Evolutionary conservation across 352 stramenopile genomes (phyloP), one percentile per base, ranked within the genome.

Genomic region (Phytophthora pinifolia): DNA sequence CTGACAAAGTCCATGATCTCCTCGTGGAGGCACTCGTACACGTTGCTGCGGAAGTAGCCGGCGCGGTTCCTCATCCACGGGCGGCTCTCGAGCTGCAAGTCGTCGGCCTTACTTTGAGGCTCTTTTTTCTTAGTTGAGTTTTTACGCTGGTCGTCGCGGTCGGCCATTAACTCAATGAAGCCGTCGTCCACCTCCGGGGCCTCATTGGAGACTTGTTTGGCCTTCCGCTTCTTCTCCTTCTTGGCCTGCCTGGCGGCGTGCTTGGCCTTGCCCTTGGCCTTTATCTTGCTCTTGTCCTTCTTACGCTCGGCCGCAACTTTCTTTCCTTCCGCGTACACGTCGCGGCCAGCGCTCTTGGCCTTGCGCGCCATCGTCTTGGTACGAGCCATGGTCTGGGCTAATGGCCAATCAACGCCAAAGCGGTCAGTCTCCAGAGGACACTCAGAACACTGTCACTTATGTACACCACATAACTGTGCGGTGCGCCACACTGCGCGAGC

Each of bases 1-100:
- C 73, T 72, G 31, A 89, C 79, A 86, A 98, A 98, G 46, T 96
- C 83, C 47, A 98, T 86, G 62, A 98, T 97, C 79, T 98, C 96
- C 53, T 98, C 93, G 68, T 98, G 96, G 8, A 98, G 71, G 54
- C 76, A 79, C 33, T 96, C 67, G 43, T 98, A 94, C 27, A 92
- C 62, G 39, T 94, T 94, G 30, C 49, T 57, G 49, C 79, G 53
- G 35, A 62, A 71, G 51, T 90, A 94, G 5, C 79, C 72, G 35
- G 60, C 69, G 54, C 76, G 69, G 12, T 82, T 54, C 4, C 64
- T 54, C 80, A 91, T 93, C 83, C 83, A 93, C 6, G 80, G 83
- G 51, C 80, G 70, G 2, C 30, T 55, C n/a, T 83, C 77, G 29
- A 78, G 65, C 59, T 72, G 71, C 31, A 83, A 18, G 9, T 65